Percentiles rank a stretch among this genome's conserved stretches.
These are phyloP conservation scores for Syzygium aqueum DNA, from an alignment of 345 rosid genomes.

Conservation along the genomic window DNA sequence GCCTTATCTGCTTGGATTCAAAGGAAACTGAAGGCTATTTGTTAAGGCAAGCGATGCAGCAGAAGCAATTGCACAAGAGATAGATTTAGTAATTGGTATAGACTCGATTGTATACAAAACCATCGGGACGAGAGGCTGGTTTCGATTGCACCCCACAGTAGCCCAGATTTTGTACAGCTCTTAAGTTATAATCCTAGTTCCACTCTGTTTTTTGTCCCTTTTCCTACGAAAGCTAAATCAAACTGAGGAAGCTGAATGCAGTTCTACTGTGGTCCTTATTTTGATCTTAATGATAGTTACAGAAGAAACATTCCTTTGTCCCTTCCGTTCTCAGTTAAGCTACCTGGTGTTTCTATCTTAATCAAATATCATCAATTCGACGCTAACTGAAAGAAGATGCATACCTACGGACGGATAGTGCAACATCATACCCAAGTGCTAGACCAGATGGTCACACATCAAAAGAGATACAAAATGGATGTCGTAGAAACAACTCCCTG, in stretches of 20 bases:
- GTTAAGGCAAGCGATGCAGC: background rate
- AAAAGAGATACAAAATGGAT: background rate
- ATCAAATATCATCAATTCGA: background rate
- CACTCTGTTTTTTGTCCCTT: background rate
- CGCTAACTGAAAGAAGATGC: background rate
- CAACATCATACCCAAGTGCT: background rate
- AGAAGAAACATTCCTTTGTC: background rate
- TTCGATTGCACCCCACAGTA: background rate
- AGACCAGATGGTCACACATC: background rate
- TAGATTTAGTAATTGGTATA: background rate
- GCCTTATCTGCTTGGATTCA: slow-evolving; percentile 20
- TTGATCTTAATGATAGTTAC: background rate
- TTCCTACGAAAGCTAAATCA: background rate
- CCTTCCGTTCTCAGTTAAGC: background rate
- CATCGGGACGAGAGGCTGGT: background rate
- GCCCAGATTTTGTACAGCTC: background rate
- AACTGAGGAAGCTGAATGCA: background rate
- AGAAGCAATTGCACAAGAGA: background rate
- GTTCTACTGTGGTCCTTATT: background rate
- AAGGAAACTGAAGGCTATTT: background rate
- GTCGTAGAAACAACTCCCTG: background rate
- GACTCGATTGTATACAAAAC: background rate
- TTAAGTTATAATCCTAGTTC: background rate
- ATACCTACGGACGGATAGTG: background rate
- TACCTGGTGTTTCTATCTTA: background rate